These are phyloP conservation scores for Trichophaea hybrida DNA, from an alignment of 2,329 filamentous ascomycete genomes.

Conservation along the genomic window DNA sequence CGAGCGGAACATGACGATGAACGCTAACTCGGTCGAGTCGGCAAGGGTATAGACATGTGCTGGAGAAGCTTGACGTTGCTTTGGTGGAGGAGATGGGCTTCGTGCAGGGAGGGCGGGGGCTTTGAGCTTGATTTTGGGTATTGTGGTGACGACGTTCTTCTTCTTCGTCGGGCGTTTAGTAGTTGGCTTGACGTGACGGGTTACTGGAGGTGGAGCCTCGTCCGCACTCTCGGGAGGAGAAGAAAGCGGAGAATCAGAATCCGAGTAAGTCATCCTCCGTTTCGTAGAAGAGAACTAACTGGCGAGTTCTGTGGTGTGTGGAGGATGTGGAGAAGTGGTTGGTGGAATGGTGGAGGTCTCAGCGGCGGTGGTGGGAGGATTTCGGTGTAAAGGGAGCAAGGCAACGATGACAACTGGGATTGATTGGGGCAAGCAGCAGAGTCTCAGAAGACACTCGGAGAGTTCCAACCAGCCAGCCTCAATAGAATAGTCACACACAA, in stretches of 20 bases:
- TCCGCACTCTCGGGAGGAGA: conserved; percentile 19
- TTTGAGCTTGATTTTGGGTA: conserved; percentile 1
- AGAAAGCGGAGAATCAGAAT: conserved; percentile 22
- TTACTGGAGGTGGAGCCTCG: conserved; percentile 12
- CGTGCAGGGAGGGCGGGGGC: conserved; percentile 3
- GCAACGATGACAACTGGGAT: not conserved
- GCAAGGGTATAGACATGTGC: conserved; percentile 22
- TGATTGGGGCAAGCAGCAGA: not conserved
- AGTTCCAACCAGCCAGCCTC: not conserved
- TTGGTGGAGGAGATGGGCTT: conserved; percentile 19
- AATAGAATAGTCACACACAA: not conserved
- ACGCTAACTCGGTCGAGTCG: conserved; percentile 35
- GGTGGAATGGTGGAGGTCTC: not conserved
- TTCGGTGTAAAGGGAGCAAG: not conserved
- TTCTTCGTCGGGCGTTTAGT: not conserved
- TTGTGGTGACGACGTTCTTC: not conserved
- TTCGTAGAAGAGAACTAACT: too few relatives aligned
- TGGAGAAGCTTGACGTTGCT: conserved; percentile 16
- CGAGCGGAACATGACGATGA: conserved; percentile 94
- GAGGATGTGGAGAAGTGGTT: not conserved
- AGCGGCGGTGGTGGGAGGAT: not conserved
- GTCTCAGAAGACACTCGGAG: not conserved
- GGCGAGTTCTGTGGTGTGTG: not conserved
- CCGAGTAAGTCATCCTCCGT: conserved; percentile 19
- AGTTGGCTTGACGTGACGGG: conserved; percentile 14